Evolutionary conservation across 148 eudicot genomes (phyloP), one percentile per base, ranked within the genome.

Genomic region (Talinum fruticosum): DNA sequence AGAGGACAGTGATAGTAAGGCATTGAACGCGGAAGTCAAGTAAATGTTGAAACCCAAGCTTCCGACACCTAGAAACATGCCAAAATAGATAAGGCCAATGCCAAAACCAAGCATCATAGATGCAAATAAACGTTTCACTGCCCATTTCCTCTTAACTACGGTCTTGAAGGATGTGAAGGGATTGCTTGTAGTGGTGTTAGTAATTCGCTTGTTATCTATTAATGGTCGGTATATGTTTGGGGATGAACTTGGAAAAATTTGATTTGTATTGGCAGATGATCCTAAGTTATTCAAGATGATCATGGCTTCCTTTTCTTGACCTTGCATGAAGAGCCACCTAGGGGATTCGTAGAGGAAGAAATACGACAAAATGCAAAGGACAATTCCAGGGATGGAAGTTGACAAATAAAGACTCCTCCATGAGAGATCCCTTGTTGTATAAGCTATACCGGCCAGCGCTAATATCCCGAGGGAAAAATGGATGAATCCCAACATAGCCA

Each of bases 341-440:
- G 77, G 77, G 16, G 77, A 74, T 37, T 74, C 77, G n/a, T n/a
- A 21, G 18, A 54, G 18, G 45, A 74, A 74, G 38, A 74, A 35
- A 38, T 74, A 57, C n/a, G 44, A 32, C 18, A 35, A 12, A 36
- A 74, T n/a, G 29, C 66, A 54, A n/a, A 23, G 59, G 29, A 36
- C 1, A 5, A 59, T n/a, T 8, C 65, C 47, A 8, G 77, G 77
- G 14, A 59, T 34, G 66, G 77, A 74, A 3, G 68, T 74, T 37
- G 24, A 74, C 4, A 74, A 10, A 59, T 74, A 74, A 28, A 74
- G 59, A 6, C 23, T 24, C 44, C 66, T 74, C 77, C 68, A 74
- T 2, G 77, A 74, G 10, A 62, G 3, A 61, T 6, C 69, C 36
- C 19, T 28, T 19, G 36, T 65, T 65, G 69, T 35, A 24, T 71